phyloP scores from a whole-genome alignment of 1,284 basidiomycete species.

The Tetrapyrgos nigripes region DNA sequence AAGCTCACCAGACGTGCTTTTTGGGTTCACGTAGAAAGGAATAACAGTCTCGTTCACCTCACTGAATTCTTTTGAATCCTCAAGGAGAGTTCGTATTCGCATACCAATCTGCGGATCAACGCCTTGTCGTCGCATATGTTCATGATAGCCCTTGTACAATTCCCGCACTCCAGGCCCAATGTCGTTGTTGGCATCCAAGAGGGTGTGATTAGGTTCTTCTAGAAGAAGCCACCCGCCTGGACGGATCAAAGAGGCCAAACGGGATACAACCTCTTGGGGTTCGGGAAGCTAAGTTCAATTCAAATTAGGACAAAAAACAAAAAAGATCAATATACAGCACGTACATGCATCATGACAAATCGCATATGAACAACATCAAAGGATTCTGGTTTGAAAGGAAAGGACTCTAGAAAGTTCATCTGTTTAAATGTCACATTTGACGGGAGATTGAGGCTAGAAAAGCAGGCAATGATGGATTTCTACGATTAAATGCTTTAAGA shows the following conservation, averaged over 20 bases:
- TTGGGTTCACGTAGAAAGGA: conserved; percentile 11
- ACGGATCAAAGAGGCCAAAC: conserved; percentile 6
- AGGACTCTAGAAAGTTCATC: conserved; percentile 9
- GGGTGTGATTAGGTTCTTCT: conserved; percentile 9
- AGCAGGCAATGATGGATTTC: too few species aligned
- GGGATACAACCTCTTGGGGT: not conserved
- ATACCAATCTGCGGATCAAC: conserved; percentile 4
- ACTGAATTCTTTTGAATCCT: conserved; percentile 4
- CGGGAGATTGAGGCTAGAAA: not conserved
- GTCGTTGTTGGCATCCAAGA: conserved; percentile 6
- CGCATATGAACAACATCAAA: conserved; percentile 13
- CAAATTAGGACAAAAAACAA: not conserved
- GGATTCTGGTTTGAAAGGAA: conserved; percentile 1
- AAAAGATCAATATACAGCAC: not conserved
- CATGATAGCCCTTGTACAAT: conserved; percentile 2
- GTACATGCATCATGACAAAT: conserved; percentile 10
- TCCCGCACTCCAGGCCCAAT: conserved; percentile 4
- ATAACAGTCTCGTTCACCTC: conserved; percentile 5
- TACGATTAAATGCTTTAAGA: not conserved
- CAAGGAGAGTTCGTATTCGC: not conserved
- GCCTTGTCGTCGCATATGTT: conserved; percentile 4
- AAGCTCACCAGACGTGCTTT: conserved; percentile 1
- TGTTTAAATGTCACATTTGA: not conserved
- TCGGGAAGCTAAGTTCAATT: conserved; percentile 4
- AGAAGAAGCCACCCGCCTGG: conserved; percentile 10